These are phyloP conservation scores for Candida golubevii DNA, from an alignment of 805 yeast species.

Conservation along the genomic window DNA sequence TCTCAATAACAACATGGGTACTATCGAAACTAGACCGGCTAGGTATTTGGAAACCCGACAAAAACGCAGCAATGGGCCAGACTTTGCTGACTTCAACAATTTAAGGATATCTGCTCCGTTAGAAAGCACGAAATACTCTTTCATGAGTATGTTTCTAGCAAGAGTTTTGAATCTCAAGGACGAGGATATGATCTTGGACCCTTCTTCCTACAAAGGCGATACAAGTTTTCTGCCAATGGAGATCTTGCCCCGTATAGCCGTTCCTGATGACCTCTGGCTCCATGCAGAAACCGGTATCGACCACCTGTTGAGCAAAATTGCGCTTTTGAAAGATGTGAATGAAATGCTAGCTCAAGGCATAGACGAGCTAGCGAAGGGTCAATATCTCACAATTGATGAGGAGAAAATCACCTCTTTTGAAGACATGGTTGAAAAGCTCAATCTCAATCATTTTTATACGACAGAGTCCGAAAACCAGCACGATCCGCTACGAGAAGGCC, in stretches of 20 bases:
- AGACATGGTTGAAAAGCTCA: conserved; percentile 30
- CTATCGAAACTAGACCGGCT: too few species aligned
- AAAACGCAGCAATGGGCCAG: too few species aligned
- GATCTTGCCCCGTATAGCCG: conserved; percentile 28
- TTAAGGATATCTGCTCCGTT: conserved; percentile 25
- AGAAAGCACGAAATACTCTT: conserved; percentile 25
- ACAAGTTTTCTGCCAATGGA: conserved; percentile 15
- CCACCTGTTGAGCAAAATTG: conserved; percentile 29
- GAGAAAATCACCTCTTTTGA: conserved; percentile 26
- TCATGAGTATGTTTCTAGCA: conserved; percentile 24
- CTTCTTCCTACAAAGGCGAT: neutral
- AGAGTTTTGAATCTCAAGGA: conserved; percentile 22
- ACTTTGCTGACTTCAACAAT: too few species aligned
- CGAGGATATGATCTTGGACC: conserved; percentile 14
- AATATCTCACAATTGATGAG: conserved; percentile 23
- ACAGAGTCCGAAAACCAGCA: neutral
- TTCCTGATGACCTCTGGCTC: conserved; percentile 39
- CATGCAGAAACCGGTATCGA: conserved; percentile 26
- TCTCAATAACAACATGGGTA: too few species aligned
- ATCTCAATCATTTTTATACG: conserved; percentile 18
- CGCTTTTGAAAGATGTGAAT: conserved; percentile 31
- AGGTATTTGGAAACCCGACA: too few species aligned
- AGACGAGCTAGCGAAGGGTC: conserved; percentile 12
- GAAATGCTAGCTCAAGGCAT: conserved; percentile 19
- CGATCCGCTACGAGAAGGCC: conserved; percentile 7